Conservation (phyloP, 768 basidiomycete genomes). For the Epithele typhae region DNA sequence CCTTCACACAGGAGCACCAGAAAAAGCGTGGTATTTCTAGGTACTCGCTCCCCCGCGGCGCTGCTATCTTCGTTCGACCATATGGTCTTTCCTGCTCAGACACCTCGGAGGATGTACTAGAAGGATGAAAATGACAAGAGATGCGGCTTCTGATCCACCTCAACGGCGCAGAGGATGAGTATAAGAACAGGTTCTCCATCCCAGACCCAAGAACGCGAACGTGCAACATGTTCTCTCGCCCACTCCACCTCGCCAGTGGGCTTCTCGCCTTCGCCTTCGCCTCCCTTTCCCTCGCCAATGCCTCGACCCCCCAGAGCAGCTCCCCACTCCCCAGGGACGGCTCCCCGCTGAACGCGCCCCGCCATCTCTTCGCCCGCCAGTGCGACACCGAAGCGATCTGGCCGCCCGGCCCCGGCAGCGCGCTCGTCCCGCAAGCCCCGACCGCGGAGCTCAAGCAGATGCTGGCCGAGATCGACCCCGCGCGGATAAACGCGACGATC, state of each 20-base stretch:
- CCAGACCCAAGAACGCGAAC: too few species aligned
- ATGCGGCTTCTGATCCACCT: too few species aligned
- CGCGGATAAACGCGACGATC: conserved; percentile 43
- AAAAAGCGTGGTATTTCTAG: neutral
- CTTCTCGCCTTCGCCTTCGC: conserved; percentile 11
- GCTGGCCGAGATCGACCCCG: conserved; percentile 42
- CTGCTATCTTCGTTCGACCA: neutral
- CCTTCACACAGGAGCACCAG: neutral
- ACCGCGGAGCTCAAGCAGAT: conserved; percentile 40
- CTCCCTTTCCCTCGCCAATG: conserved; percentile 7
- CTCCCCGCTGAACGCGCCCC: conserved; percentile 2
- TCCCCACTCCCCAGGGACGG: neutral
- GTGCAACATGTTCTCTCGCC: conserved; percentile 2
- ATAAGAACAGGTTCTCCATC: too few species aligned
- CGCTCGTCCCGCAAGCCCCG: conserved; percentile 39
- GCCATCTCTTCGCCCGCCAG: conserved; percentile 15
- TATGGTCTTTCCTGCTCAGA: neutral
- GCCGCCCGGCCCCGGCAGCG: conserved; percentile 45
- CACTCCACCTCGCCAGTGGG: neutral
- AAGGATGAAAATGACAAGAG: too few species aligned
- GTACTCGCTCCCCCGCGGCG: neutral
- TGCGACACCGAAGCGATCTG: conserved; percentile 30
- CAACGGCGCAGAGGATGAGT: too few species aligned
- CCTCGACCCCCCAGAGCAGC: neutral
- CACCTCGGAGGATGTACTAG: too few species aligned